Evolutionary conservation across 73 alveolate genomes (phyloP).

Genomic region (Blepharisma stoltei): DNA sequence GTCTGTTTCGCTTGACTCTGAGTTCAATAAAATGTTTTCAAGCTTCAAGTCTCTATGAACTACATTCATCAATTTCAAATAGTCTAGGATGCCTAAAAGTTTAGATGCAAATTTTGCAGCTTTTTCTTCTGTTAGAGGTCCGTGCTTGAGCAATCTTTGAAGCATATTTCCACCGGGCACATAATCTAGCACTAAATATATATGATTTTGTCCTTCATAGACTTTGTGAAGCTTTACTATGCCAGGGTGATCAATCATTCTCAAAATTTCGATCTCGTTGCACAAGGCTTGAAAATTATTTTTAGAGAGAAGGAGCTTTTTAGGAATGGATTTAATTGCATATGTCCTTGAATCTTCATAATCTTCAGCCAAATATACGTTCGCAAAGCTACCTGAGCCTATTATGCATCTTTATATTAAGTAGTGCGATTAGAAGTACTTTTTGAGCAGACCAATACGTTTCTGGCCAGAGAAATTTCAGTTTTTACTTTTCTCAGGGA

Average conservation of each 20-base stretch:
- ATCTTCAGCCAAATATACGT: slow-evolving; percentile 36
- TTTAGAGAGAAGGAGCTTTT: slow-evolving; percentile 27
- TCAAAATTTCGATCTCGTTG: slow-evolving; percentile 37
- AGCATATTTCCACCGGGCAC: slow-evolving; percentile 58
- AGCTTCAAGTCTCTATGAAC: slow-evolving; percentile 54
- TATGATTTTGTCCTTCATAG: slow-evolving; percentile 49
- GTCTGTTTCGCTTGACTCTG: slow-evolving; percentile 34
- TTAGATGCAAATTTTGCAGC: slow-evolving; percentile 37
- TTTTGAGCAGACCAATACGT: too few relatives aligned
- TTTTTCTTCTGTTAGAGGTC: slow-evolving; percentile 46
- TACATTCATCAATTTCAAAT: slow-evolving; percentile 30
- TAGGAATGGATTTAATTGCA: slow-evolving; percentile 41
- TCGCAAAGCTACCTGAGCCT: slow-evolving; percentile 22
- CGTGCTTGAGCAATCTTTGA: slow-evolving; percentile 37
- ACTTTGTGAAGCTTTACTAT: slow-evolving; percentile 38
- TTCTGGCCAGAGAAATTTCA: too few relatives aligned
- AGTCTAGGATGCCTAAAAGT: slow-evolving; percentile 33
- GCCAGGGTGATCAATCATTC: slow-evolving; percentile 35
- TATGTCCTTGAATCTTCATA: slow-evolving; percentile 22
- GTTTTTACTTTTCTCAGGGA: too few relatives aligned
- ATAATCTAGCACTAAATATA: slow-evolving; percentile 54
- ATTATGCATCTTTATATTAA: too few relatives aligned
- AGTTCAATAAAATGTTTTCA: slow-evolving; percentile 45
- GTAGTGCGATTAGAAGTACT: too few relatives aligned
- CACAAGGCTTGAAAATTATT: slow-evolving; percentile 34